A percentile compares a stretch with the other conserved stretches of the same genome.
Evolutionary conservation across 176 grass and related monocot species (phyloP).

Genomic region (Juncus effusus): DNA sequence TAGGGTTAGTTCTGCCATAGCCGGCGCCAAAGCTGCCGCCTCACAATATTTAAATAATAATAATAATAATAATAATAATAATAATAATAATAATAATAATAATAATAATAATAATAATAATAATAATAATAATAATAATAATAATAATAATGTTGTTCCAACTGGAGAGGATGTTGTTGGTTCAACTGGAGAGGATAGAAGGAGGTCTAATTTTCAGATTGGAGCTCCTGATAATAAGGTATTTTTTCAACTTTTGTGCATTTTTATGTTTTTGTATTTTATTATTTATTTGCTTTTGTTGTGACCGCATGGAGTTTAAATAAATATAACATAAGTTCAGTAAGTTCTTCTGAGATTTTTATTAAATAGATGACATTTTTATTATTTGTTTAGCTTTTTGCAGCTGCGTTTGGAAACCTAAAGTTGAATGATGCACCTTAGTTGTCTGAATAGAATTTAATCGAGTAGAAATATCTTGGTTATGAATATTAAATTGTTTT

Average conservation of each 20-base stretch:
- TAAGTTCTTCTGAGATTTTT: background rate
- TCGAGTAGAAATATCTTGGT: too few relatives aligned
- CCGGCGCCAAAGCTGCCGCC: conserved; percentile 57
- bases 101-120: background rate
- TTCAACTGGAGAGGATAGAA: background rate
- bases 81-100: conserved; percentile 10
- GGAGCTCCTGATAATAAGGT: conserved; percentile 20
- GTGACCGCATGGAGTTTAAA: background rate
- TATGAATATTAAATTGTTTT: too few relatives aligned
- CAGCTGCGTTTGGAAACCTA: conserved; percentile 13
- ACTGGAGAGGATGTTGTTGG: conserved; percentile 1
- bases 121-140: background rate
- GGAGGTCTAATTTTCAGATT: background rate
- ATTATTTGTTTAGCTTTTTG: conserved; percentile 8
- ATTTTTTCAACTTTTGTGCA: conserved; percentile 1
- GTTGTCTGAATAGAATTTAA: too few relatives aligned
- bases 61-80: conserved; percentile 1
- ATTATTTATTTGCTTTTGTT: conserved; percentile 12
- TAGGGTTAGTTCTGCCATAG: conserved; percentile 59
- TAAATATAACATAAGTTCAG: background rate
- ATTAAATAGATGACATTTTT: background rate
- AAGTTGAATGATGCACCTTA: conserved; percentile 11
- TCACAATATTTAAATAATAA: conserved; percentile 59
- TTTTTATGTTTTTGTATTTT: background rate
- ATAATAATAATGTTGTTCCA: background rate